Evolutionary conservation across 2,329 filamentous ascomycete genomes (phyloP), one percentile per base, ranked within the genome.

Genomic region (Rosellinia necatrix): DNA sequence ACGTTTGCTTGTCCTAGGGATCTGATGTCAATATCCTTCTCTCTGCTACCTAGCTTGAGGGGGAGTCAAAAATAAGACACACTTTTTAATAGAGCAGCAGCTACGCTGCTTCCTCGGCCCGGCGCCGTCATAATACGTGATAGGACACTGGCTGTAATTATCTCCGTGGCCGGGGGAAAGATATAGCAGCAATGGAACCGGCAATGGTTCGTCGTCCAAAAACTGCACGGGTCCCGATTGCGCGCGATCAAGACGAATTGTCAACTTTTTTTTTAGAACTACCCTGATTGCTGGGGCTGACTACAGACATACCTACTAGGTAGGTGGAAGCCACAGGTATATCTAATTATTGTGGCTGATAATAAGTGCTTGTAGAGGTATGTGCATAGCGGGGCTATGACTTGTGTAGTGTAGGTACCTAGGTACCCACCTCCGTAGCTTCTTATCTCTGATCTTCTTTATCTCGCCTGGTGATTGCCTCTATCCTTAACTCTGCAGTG

Each of bases 31-130:
- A 32, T 19, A n/a, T 29, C 6, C n/a, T 19, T 8, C 21, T 15
- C 38, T 24, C 10, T 13, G n/a, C 27, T 21, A 13, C 15, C 13
- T 41, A 25, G 42, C 9, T 41, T 3, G 41, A 40, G 24, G 41
- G 4, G 30, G 30, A n/a, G 19, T 32, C 32, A 12, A 30, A 7
- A 25, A 17, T 17, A 17, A 32, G 49, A 70, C 80, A 69, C 68
- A 86, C 84, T 75, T 68, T 76, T 75, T 55, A 85, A 64, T 51
- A 80, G 72, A 61, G 75, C 75, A 65, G 77, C 74, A 56, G 79
- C 71, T 68, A 77, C 77, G 68, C 72, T 76, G 63, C 78, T 71
- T 62, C 83, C 81, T 77, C 82, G 81, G 75, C 82, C 83, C 66
- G 81, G 78, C 64, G 80, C 77, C 63, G 80, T 75, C 83, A 86